Conservation (phyloP, 768 basidiomycete species). For the Macrolepiota fuliginosa region DNA sequence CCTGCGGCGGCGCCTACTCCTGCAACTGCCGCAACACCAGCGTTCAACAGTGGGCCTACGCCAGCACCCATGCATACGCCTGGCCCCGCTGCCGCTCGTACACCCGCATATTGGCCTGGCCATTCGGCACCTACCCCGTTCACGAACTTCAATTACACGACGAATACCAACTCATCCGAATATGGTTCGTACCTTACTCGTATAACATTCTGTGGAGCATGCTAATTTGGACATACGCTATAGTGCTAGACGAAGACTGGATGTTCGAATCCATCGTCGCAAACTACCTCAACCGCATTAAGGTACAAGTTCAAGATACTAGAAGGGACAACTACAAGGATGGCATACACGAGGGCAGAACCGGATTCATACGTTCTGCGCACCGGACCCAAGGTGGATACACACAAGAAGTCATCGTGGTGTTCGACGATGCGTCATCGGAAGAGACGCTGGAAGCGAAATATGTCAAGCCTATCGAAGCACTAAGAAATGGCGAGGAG, state of each 20-base stretch:
- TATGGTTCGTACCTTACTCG: slow-evolving; percentile 12
- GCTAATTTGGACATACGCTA: background rate
- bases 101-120: slow-evolving; percentile 41
- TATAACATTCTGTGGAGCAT: background rate
- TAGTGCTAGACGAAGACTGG: slow-evolving; percentile 36
- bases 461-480: slow-evolving; percentile 28
- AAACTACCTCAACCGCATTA: slow-evolving; percentile 32
- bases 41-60: slow-evolving; percentile 31
- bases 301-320: slow-evolving; percentile 36
- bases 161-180: slow-evolving; percentile 1
- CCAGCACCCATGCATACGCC: slow-evolving; percentile 34
- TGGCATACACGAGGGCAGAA: slow-evolving; percentile 32
- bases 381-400: slow-evolving; percentile 26
- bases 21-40: slow-evolving; percentile 31
- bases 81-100: slow-evolving; percentile 17
- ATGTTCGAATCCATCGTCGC: slow-evolving; percentile 32
- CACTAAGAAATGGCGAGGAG: slow-evolving; percentile 35
- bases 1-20: slow-evolving; percentile 27
- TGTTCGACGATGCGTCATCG: slow-evolving; percentile 25
- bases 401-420: slow-evolving; percentile 35
- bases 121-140: slow-evolving; percentile 14
- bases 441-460: slow-evolving; percentile 25
- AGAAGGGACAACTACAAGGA: slow-evolving; percentile 30
- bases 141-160: background rate
- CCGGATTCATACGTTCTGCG: slow-evolving; percentile 30